Conservation (phyloP, 768 basidiomycete genomes). For the Suillus tomentosus region DNA sequence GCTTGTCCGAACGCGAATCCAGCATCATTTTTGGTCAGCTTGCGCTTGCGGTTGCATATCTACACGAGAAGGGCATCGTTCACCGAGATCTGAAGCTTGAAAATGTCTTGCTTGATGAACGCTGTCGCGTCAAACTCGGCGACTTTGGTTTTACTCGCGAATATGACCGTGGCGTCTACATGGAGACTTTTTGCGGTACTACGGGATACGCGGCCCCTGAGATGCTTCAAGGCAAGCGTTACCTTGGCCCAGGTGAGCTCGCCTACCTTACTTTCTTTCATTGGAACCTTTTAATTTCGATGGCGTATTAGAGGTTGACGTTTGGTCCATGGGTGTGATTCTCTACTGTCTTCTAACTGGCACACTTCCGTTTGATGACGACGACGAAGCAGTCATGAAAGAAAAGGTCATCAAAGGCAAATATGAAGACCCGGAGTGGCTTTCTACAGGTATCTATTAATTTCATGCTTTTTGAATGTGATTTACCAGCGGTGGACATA, state of each 20-base stretch:
- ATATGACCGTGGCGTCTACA: conserved; percentile 71
- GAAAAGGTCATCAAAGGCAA: conserved; percentile 80
- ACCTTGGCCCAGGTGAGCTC: conserved; percentile 80
- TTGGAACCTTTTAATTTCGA: conserved; percentile 16
- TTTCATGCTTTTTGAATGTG: conserved; percentile 8
- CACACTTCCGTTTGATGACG: conserved; percentile 88
- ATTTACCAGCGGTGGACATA: conserved; percentile 31
- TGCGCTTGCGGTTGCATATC: conserved; percentile 89
- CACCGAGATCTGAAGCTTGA: conserved; percentile 97
- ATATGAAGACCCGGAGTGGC: conserved; percentile 92
- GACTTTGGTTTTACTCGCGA: conserved; percentile 96
- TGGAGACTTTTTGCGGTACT: conserved; percentile 96
- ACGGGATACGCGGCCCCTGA: conserved; percentile 94
- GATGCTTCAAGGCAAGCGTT: conserved; percentile 86
- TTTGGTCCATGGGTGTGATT: conserved; percentile 95
- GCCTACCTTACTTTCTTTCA: background rate
- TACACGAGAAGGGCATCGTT: conserved; percentile 91
- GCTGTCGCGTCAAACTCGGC: conserved; percentile 88
- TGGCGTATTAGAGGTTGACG: conserved; percentile 73
- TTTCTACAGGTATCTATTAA: conserved; percentile 67
- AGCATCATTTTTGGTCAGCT: conserved; percentile 93
- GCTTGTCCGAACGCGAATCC: conserved; percentile 82
- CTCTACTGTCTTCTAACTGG: conserved; percentile 89
- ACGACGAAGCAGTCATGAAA: conserved; percentile 83
- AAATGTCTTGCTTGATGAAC: conserved; percentile 90